Evolutionary conservation across 1,284 basidiomycete genomes (phyloP).

Genomic region (Malassezia slooffiae): DNA sequence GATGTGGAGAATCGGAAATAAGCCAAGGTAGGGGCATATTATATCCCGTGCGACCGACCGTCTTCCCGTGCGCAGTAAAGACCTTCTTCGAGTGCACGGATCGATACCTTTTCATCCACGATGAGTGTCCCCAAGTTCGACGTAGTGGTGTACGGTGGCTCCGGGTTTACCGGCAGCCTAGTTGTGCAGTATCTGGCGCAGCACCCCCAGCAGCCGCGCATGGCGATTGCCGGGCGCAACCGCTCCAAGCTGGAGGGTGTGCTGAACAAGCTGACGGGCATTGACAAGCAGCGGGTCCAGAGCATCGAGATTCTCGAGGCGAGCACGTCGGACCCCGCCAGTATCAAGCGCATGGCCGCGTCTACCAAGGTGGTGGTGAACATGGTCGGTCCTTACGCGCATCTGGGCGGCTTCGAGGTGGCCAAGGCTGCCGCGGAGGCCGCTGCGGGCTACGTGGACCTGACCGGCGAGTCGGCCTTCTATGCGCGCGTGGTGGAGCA

Average conservation of each 20-base stretch:
- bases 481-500: background rate
- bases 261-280: slow-evolving; percentile 7
- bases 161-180: slow-evolving; percentile 28
- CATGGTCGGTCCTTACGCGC: slow-evolving; percentile 47
- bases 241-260: slow-evolving; percentile 16
- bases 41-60: too few relatives aligned
- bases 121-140: background rate
- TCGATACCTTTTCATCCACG: background rate
- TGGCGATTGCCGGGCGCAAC: slow-evolving; percentile 30
- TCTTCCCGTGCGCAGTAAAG: too few relatives aligned
- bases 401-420: slow-evolving; percentile 55
- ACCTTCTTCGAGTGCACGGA: too few relatives aligned
- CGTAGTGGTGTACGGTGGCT: slow-evolving; percentile 3
- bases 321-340: background rate
- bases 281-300: too few relatives aligned
- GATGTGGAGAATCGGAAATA: too few relatives aligned
- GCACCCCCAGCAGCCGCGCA: slow-evolving; percentile 16
- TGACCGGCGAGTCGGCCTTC: slow-evolving; percentile 12
- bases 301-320: slow-evolving; percentile 3
- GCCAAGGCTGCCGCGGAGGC: background rate
- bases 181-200: slow-evolving; percentile 19
- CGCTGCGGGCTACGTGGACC: slow-evolving; percentile 7
- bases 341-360: slow-evolving; percentile 5
- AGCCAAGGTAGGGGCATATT: too few relatives aligned
- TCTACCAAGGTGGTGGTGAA: slow-evolving; percentile 3